Percentiles rank a stretch among this genome's conserved stretches.
phyloP scores from a whole-genome alignment of 2,329 filamentous ascomycete species.

The Aspergillus fructus region DNA sequence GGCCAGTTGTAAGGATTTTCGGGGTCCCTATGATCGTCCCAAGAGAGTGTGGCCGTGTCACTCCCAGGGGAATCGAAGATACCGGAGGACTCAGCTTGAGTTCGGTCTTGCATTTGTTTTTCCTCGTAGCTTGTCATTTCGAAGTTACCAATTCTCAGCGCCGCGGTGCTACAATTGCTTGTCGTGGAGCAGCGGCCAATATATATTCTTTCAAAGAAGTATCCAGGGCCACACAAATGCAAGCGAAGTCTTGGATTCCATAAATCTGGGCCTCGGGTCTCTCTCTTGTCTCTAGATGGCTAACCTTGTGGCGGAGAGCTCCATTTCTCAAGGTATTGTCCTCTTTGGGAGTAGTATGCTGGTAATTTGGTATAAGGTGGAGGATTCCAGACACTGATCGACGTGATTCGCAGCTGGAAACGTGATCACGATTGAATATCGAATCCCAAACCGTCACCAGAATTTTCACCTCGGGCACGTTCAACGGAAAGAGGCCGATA shows the following conservation, averaged over 20 bases:
- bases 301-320: neutral
- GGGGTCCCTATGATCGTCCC: slow-evolving; percentile 5
- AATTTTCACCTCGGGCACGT: too few relatives aligned
- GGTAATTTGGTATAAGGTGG: neutral
- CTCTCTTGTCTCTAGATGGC: neutral
- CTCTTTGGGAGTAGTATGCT: neutral
- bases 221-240: neutral
- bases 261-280: neutral
- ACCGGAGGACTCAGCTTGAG: neutral
- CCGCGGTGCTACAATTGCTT: neutral
- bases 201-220: neutral
- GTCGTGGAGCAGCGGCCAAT: neutral
- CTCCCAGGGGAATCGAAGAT: neutral
- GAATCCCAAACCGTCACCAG: too few relatives aligned
- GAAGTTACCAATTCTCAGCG: neutral
- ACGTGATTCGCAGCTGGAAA: neutral
- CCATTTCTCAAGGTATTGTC: neutral
- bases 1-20: slow-evolving; percentile 24
- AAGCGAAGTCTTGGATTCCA: neutral
- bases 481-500: too few relatives aligned
- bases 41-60: neutral
- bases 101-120: neutral
- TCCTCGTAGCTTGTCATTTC: neutral
- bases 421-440: neutral
- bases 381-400: neutral